Evolutionary conservation across 495 filamentous ascomycete species (phyloP).

Genomic region (Pyronema domesticum): DNA sequence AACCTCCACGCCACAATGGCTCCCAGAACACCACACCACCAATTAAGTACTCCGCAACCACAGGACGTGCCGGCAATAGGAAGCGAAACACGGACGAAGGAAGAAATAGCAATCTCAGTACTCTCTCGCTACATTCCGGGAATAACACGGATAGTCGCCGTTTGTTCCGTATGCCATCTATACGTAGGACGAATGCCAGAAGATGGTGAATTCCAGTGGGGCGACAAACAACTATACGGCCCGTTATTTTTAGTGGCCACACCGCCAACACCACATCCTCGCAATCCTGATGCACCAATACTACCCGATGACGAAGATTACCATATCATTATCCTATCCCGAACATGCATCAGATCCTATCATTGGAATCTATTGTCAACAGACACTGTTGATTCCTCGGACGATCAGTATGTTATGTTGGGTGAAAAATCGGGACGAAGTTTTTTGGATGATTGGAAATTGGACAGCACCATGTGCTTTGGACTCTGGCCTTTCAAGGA

Average conservation of each 20-base stretch:
- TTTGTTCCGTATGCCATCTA: conserved; percentile 19
- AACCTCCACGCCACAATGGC: background rate
- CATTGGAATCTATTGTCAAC: conserved; percentile 1
- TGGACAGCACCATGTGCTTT: too few species aligned
- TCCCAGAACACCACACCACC: background rate
- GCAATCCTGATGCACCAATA: too few species aligned
- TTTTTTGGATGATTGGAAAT: too few species aligned
- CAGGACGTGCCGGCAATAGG: conserved; percentile 5
- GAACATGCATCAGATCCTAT: background rate
- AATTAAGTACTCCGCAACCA: conserved; percentile 8
- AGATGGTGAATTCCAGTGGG: background rate
- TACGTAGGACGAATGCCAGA: conserved; percentile 5
- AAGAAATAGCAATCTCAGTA: conserved; percentile 13
- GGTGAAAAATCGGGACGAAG: too few species aligned
- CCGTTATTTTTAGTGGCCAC: background rate
- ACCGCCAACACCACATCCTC: background rate
- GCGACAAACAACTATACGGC: background rate
- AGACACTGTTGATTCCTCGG: background rate
- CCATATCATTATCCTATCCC: conserved; percentile 2
- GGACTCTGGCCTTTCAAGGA: too few species aligned
- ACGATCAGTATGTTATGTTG: too few species aligned
- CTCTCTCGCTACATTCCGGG: conserved; percentile 21
- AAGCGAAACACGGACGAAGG: conserved; percentile 1
- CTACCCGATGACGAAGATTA: background rate
- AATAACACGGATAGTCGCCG: conserved; percentile 16